Base-by-base conservation (phyloP, 2,329 filamentous ascomycete genomes). In the Exophiala dermatitidis region DNA sequence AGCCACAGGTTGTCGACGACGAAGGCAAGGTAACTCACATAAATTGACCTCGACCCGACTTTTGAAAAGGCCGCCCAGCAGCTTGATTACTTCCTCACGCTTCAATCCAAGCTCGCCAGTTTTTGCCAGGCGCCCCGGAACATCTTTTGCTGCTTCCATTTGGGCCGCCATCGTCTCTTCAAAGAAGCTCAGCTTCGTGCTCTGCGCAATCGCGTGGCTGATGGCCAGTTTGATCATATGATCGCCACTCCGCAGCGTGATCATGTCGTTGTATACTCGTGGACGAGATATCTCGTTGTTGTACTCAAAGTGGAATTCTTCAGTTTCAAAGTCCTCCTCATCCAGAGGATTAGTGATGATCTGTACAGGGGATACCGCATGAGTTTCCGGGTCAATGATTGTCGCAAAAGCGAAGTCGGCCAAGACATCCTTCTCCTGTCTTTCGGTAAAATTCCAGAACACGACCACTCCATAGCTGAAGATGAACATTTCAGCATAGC, bases 301-400 rank as follows among this genome's bases (percentile, higher is more conserved):
- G 74, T 98, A 98, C 69, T 97, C 90, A 67, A 98, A 98, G 67
- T 98, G 91, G 65, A 98, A 96, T 67, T 97, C 91, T 67, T 98
- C 93, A 0, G 87, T 98, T 73, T 98, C 93, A 62, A 94, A 95
- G 66, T 97, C 90, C 60, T 85, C 85, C 69, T 96, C 88, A 52
- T 88, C 82, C 26, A 95, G 76, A 0, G 90, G 88, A 33, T 88
- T 80, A 1, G 84, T 86, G 32, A 90, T 84, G 4, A 98, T 78
- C 7, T 85, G 81, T 19, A 80, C 68, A 4, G 71, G 69, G 2
- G 66, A 65, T 0, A 68, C 65, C n/a, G 58, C 41, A 58, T 61
- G 55, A 9, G 60, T 63, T 2, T 68, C 68, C 1, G 55, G 53
- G 26, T 62, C 60, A 31, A 66, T 65, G 1, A 61, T 61, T 2